Percentiles rank a stretch among this genome's conserved stretches.
phyloP scores from a whole-genome alignment of 2,329 filamentous ascomycete species.

The Penicillium brasilianum region DNA sequence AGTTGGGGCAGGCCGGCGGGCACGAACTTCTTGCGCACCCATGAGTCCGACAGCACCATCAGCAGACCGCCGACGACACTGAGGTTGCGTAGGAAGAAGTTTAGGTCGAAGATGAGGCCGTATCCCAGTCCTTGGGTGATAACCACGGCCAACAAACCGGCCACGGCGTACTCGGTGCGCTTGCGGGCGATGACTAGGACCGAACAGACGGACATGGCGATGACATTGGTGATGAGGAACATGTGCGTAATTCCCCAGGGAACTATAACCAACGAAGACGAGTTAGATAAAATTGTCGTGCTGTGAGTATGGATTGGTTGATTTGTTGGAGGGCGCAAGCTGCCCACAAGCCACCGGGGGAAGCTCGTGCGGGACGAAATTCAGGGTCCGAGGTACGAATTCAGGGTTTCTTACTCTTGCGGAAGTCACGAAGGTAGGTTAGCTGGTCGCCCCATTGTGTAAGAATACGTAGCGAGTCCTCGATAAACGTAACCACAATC shows the following conservation, averaged over 20 bases:
- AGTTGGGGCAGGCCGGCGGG: slow-evolving; percentile 92
- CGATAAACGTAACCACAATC: slow-evolving; percentile 97
- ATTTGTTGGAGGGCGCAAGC: slow-evolving; percentile 1
- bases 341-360: slow-evolving; percentile 4
- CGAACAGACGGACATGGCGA: slow-evolving; percentile 85
- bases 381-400: slow-evolving; percentile 14
- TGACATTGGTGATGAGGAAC: slow-evolving; percentile 88
- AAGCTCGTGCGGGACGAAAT: slow-evolving; percentile 5
- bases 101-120: slow-evolving; percentile 96
- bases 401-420: slow-evolving; percentile 72
- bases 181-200: slow-evolving; percentile 87
- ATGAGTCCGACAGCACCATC: slow-evolving; percentile 97
- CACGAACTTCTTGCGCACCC: slow-evolving; percentile 96
- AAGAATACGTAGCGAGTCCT: slow-evolving; percentile 93
- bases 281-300: slow-evolving; percentile 22
- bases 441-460: slow-evolving; percentile 98
- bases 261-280: slow-evolving; percentile 60
- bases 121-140: slow-evolving; percentile 94
- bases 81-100: slow-evolving; percentile 99
- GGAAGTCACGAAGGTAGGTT: slow-evolving; percentile 87
- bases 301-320: slow-evolving; percentile 1
- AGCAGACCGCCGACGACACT: slow-evolving; percentile 95
- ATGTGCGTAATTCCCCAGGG: slow-evolving; percentile 85
- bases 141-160: slow-evolving; percentile 87
- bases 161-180: slow-evolving; percentile 90